phyloP scores from a whole-genome alignment of 768 basidiomycete genomes.

The Leccinum boreale region DNA sequence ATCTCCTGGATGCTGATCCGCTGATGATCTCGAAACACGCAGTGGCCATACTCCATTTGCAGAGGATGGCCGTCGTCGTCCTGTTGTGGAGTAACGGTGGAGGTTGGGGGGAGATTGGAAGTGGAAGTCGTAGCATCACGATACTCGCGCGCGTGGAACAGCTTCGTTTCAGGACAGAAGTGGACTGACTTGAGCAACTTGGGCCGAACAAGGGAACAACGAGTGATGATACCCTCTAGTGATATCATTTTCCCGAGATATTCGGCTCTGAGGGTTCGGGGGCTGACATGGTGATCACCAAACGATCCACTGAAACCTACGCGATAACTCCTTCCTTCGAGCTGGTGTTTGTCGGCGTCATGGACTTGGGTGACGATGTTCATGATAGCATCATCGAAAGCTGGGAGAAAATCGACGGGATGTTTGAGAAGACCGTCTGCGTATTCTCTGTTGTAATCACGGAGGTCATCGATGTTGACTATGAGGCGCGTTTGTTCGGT shows the following conservation, averaged over 20 bases:
- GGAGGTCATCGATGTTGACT: conserved; percentile 93
- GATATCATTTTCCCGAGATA: conserved; percentile 97
- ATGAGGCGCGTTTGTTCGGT: conserved; percentile 83
- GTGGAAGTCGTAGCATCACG: conserved; percentile 89
- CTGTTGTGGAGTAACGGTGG: conserved; percentile 83
- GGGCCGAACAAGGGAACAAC: conserved; percentile 96
- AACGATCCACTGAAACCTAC: conserved; percentile 95
- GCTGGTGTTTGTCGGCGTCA: conserved; percentile 78
- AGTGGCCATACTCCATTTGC: conserved; percentile 89
- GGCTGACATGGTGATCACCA: conserved; percentile 97
- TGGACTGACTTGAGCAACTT: conserved; percentile 98
- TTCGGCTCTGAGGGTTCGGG: conserved; percentile 81
- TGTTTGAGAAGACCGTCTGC: conserved; percentile 87
- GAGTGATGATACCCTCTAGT: conserved; percentile 95
- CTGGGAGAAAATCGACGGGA: conserved; percentile 82
- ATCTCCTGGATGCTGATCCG: conserved; percentile 98
- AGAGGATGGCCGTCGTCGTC: conserved; percentile 87
- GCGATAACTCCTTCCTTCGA: conserved; percentile 76
- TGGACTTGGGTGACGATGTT: conserved; percentile 71
- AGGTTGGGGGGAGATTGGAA: conserved; percentile 81
- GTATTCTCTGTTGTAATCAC: conserved; percentile 86
- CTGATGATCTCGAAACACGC: conserved; percentile 94
- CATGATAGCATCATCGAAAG: conserved; percentile 81
- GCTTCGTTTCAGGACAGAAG: conserved; percentile 83
- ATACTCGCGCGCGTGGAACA: conserved; percentile 86